Evolutionary conservation across 495 filamentous ascomycete species (phyloP).

Genomic region (Diplogelasinospora grovesii): DNA sequence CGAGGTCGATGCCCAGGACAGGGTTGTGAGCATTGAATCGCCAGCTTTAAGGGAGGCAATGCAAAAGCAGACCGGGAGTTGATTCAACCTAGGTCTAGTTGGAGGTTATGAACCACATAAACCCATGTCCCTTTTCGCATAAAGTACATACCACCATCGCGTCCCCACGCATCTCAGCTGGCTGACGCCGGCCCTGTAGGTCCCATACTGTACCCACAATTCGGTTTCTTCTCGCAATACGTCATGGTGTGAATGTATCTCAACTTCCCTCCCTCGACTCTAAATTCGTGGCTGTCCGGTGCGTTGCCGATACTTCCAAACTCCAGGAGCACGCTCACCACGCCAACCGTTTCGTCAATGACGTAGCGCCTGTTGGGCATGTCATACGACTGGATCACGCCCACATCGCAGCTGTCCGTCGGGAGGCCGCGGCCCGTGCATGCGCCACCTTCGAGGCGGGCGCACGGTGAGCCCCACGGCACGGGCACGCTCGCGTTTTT

Average conservation of each 20-base stretch:
- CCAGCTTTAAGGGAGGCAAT: conserved; percentile 31
- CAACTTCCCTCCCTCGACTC: conserved; percentile 20
- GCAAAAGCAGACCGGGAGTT: conserved; percentile 8
- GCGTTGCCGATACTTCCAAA: conserved; percentile 24
- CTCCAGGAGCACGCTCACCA: conserved; percentile 31
- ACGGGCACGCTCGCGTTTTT: conserved; percentile 17
- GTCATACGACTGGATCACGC: conserved; percentile 14
- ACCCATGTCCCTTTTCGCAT: too few species aligned
- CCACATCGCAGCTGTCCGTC: conserved; percentile 15
- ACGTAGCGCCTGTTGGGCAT: conserved; percentile 13
- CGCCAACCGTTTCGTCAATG: conserved; percentile 36
- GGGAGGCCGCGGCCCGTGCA: conserved; percentile 21
- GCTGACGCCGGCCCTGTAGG: too few species aligned
- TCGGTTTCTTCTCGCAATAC: conserved; percentile 18
- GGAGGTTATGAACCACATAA: too few species aligned
- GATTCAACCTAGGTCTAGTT: too few species aligned
- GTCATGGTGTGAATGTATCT: conserved; percentile 18
- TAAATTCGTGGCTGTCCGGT: conserved; percentile 26
- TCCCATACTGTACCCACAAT: conserved; percentile 14
- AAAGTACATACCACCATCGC: too few species aligned
- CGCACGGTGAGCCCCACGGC: conserved; percentile 22
- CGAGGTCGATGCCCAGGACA: conserved; percentile 30
- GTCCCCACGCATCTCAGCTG: too few species aligned
- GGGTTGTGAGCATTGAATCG: conserved; percentile 36
- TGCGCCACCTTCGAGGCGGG: conserved; percentile 22